Percentiles rank a stretch among this genome's conserved stretches.
phyloP scores from a whole-genome alignment of 2,329 filamentous ascomycete species.

The Colletotrichum eleusines region DNA sequence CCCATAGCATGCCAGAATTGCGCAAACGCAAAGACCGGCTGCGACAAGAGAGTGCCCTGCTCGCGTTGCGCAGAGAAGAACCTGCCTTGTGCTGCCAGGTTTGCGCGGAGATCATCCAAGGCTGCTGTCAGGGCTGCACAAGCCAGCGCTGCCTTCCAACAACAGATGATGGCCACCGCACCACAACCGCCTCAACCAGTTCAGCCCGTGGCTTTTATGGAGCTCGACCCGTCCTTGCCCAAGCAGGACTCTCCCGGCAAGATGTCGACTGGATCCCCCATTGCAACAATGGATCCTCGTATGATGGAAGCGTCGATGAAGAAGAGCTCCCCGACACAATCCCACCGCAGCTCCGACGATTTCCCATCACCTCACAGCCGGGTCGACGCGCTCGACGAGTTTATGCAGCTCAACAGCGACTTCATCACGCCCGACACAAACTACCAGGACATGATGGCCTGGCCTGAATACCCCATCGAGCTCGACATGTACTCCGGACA shows the following conservation, averaged over 20 bases:
- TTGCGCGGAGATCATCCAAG: slow-evolving; percentile 64
- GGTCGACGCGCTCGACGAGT: slow-evolving; percentile 56
- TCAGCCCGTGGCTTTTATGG: slow-evolving; percentile 53
- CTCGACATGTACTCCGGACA: slow-evolving; percentile 55
- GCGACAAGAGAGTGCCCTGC: slow-evolving; percentile 55
- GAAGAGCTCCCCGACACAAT: slow-evolving; percentile 50
- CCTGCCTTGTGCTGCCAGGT: slow-evolving; percentile 57
- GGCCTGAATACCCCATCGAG: slow-evolving; percentile 59
- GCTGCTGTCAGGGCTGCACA: slow-evolving; percentile 59
- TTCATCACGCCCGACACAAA: slow-evolving; percentile 52
- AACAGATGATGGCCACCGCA: slow-evolving; percentile 43
- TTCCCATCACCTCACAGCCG: slow-evolving; percentile 54
- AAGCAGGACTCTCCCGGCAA: slow-evolving; percentile 47
- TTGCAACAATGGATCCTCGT: slow-evolving; percentile 50
- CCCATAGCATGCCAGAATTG: slow-evolving; percentile 56
- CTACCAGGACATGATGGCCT: slow-evolving; percentile 60
- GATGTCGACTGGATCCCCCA: slow-evolving; percentile 47
- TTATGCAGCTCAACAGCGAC: slow-evolving; percentile 54
- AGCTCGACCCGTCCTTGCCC: slow-evolving; percentile 48
- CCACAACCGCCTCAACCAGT: slow-evolving; percentile 41
- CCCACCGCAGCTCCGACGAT: slow-evolving; percentile 51
- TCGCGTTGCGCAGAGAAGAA: slow-evolving; percentile 54
- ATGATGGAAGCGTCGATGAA: slow-evolving; percentile 48
- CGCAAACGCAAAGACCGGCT: slow-evolving; percentile 55
- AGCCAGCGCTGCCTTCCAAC: slow-evolving; percentile 51